phyloP scores from a whole-genome alignment of 768 basidiomycete genomes.

The Lepiota venenata region DNA sequence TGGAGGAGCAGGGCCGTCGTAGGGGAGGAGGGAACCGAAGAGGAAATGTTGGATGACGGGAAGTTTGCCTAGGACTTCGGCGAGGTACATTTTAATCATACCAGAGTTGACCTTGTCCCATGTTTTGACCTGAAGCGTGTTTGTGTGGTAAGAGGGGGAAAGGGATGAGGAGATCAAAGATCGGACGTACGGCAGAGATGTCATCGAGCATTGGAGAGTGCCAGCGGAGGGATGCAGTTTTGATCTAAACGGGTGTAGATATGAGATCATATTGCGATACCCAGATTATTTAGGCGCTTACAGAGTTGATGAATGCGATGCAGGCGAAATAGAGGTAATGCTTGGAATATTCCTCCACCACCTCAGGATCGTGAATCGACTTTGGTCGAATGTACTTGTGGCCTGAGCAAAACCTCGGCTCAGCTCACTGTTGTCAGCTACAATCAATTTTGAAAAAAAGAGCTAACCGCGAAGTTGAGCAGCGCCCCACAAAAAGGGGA shows the following conservation, averaged over 20 bases:
- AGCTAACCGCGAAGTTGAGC: conserved; percentile 65
- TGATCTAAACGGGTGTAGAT: conserved; percentile 56
- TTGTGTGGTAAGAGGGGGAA: not conserved
- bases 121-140: conserved; percentile 59
- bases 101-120: conserved; percentile 97
- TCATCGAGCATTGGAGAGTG: conserved; percentile 99
- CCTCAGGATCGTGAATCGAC: conserved; percentile 87
- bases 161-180: not conserved
- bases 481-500: conserved; percentile 86
- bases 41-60: conserved; percentile 96
- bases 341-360: conserved; percentile 88
- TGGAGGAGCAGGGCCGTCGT: conserved; percentile 55
- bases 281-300: conserved; percentile 29
- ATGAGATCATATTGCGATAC: not conserved
- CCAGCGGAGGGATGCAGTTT: conserved; percentile 94
- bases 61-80: conserved; percentile 92
- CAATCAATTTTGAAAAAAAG: not conserved
- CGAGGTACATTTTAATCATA: conserved; percentile 97
- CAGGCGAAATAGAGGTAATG: conserved; percentile 98
- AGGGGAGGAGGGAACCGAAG: conserved; percentile 79
- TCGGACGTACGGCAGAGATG: conserved; percentile 68
- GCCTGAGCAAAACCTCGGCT: conserved; percentile 33
- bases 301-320: conserved; percentile 94
- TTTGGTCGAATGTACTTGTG: conserved; percentile 91
- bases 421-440: not conserved